Base-by-base conservation (phyloP, 169 alveolate genomes). In the Cryptosporidium muris region DNA sequence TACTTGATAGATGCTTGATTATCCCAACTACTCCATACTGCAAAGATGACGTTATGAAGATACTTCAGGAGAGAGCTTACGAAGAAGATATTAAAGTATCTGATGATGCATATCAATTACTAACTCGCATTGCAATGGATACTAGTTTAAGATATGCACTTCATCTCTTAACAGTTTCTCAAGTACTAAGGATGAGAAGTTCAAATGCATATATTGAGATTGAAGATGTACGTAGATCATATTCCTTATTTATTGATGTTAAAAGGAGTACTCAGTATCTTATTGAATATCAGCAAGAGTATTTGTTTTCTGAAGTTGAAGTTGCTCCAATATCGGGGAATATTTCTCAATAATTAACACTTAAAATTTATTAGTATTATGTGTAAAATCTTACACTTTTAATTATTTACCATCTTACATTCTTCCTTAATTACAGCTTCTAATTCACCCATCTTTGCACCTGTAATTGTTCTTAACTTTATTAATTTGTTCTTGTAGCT, bases 41-140 rank as follows among this genome's bases (percentile, higher is more conserved):
- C 37, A 94, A 93, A 74, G 92, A 96, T 65, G 99, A 97, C 53
- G 89, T 93, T 16, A 80, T 82, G 81, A 92, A 95, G 92, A 98
- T 98, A 66, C 90, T 98, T 51, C 96, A 93, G 82, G 96, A 95
- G 81, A 94, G 99, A 56, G 97, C 99, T 43, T 96, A 90, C 88
- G 99, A 97, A 91, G 99, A 98, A 92, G 99, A 97, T 82, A 98
- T 98, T 88, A 99, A 97, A 89, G 93, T 97, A 90, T 96, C 96
- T 45, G 99, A 97, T 65, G 96, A 93, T 52, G 99, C 99, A 53
- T 90, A 92, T 89, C 97, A 95, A 80, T 90, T 97, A 60, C 95
- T 98, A 54, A 95, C 99, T 80, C 95, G 95, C 89, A 96, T 98
- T 12, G 99, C 98, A 9, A 88, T 94, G 65, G 98, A 97, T 82